A percentile compares a stretch with the other conserved stretches of the same genome.
These are phyloP conservation scores for Colletotrichum horii DNA, from an alignment of 2,329 filamentous ascomycete genomes.

Conservation along the genomic window DNA sequence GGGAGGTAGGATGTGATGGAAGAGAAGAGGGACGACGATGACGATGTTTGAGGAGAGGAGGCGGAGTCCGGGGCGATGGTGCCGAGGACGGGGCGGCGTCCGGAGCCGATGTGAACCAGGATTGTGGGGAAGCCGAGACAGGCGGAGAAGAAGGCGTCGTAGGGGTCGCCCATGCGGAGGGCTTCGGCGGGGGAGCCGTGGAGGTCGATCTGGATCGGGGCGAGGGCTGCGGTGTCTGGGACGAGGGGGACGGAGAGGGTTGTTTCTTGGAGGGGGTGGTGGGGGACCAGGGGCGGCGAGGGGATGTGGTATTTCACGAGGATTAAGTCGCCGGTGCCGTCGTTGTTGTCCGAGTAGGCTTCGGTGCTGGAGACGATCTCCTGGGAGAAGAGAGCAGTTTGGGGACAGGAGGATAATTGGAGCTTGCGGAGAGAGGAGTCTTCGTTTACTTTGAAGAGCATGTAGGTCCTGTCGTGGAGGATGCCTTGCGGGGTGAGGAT, in stretches of 20 bases:
- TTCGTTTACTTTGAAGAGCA: conserved; percentile 63
- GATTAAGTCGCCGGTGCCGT: conserved; percentile 33
- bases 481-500: conserved; percentile 67
- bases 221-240: conserved; percentile 52
- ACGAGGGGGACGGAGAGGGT: conserved; percentile 61
- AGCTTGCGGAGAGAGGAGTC: conserved; percentile 57
- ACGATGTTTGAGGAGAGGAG: neutral
- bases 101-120: conserved; percentile 69
- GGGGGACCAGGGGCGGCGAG: conserved; percentile 41
- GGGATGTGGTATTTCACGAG: conserved; percentile 49
- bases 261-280: conserved; percentile 37
- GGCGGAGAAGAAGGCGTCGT: conserved; percentile 70
- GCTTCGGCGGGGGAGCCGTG: conserved; percentile 62
- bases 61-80: conserved; percentile 46
- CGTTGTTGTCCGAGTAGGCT: conserved; percentile 47
- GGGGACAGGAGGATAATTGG: conserved; percentile 61
- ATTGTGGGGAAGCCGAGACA: conserved; percentile 67
- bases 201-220: conserved; percentile 59
- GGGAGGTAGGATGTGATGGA: conserved; percentile 38
- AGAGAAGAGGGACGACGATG: conserved; percentile 19
- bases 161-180: conserved; percentile 66
- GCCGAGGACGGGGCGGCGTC: conserved; percentile 66
- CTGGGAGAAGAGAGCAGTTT: conserved; percentile 69
- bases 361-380: conserved; percentile 43
- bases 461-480: conserved; percentile 71